A percentile compares a stretch with the other conserved stretches of the same genome.
These are phyloP conservation scores for Aspergillus alliaceus DNA, from an alignment of 2,329 filamentous ascomycete species.

Conservation along the genomic window DNA sequence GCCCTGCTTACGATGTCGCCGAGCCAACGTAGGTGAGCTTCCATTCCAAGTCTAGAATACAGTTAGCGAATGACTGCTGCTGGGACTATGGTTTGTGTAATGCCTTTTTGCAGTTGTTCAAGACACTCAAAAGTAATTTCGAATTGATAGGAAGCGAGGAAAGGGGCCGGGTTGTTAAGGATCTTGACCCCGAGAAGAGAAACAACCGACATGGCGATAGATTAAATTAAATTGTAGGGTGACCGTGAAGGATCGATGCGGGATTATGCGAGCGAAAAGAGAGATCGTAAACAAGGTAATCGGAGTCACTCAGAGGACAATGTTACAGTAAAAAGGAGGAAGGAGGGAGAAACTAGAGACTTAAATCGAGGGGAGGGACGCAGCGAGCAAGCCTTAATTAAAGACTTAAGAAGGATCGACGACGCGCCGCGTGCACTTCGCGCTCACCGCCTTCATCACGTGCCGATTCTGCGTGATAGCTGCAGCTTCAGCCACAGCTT, in stretches of 20 bases:
- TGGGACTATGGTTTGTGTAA: not conserved
- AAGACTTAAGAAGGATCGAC: constrained; percentile 18
- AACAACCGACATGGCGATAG: constrained; percentile 81
- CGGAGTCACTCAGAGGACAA: constrained; percentile 4
- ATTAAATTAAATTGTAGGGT: not conserved
- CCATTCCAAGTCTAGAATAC: constrained; percentile 83
- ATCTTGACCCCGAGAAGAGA: constrained; percentile 94
- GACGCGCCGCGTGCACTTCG: constrained; percentile 27
- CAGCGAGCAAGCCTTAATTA: constrained; percentile 17
- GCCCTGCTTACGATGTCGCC: constrained; percentile 76
- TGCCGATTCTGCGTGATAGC: constrained; percentile 18
- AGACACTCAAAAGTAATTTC: constrained; percentile 99
- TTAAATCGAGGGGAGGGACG: constrained; percentile 12
- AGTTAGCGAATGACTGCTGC: constrained; percentile 15
- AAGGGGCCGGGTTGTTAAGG: constrained; percentile 93
- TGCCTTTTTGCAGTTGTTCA: constrained; percentile 90
- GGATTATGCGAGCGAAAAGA: not conserved
- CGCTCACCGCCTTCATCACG: constrained; percentile 34
- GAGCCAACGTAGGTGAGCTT: constrained; percentile 99
- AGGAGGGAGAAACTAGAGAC: constrained; percentile 4
- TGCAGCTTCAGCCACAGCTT: constrained; percentile 25
- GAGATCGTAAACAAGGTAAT: constrained; percentile 11
- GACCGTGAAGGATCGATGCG: too few species aligned
- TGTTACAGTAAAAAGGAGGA: not conserved
- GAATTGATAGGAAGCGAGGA: constrained; percentile 90